Conservation (phyloP, 1,284 basidiomycete genomes). For the Puccinia sorghi region DNA sequence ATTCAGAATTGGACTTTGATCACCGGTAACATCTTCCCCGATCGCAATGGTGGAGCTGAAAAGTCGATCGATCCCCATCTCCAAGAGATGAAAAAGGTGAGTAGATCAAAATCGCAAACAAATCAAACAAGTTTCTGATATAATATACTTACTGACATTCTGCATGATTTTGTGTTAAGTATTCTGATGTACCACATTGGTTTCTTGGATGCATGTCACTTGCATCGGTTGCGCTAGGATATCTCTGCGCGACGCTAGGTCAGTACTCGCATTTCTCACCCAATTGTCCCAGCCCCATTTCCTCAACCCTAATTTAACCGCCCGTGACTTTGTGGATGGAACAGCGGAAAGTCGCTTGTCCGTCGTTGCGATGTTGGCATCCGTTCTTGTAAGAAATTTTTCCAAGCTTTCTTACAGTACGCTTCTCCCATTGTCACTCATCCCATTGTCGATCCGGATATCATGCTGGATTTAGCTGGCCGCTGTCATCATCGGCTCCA, state of each 20-base stretch:
- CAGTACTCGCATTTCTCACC: background rate
- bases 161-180: background rate
- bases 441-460: too few species aligned
- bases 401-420: too few species aligned
- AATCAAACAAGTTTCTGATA: background rate
- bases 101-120: background rate
- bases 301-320: background rate
- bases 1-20: constrained; percentile 48
- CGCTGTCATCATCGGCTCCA: constrained; percentile 37
- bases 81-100: constrained; percentile 40
- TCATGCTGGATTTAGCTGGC: constrained; percentile 19
- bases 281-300: background rate
- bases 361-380: constrained; percentile 29
- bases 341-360: constrained; percentile 40
- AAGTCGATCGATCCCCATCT: constrained; percentile 37
- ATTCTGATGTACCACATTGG: constrained; percentile 37
- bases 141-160: background rate
- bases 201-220: constrained; percentile 34
- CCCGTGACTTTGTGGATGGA: too few species aligned
- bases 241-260: constrained; percentile 43
- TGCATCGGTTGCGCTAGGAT: constrained; percentile 26
- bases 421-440: too few species aligned
- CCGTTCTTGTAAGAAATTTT: constrained; percentile 31
- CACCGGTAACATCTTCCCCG: constrained; percentile 16
- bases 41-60: background rate